These are phyloP conservation scores for Stephania japonica DNA, from an alignment of 164 flowering plant species.

Conservation along the genomic window DNA sequence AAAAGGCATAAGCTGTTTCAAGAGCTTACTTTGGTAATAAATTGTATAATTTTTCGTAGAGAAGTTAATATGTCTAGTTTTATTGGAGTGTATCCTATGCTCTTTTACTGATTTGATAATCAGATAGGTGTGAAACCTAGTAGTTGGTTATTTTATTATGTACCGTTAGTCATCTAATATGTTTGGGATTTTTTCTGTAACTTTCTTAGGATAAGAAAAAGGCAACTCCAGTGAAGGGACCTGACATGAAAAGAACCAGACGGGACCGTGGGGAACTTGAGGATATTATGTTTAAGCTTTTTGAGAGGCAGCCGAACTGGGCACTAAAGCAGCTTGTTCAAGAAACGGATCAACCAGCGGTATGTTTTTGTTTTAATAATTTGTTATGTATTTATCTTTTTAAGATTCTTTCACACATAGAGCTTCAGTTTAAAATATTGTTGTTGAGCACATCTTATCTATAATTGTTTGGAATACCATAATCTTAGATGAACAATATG, in stretches of 20 bases:
- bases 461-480: too few species aligned
- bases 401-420: background rate
- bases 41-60: too few species aligned
- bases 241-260: slow-evolving; percentile 77
- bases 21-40: too few species aligned
- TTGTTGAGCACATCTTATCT: too few species aligned
- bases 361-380: slow-evolving; percentile 20
- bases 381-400: background rate
- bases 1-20: background rate
- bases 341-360: slow-evolving; percentile 90
- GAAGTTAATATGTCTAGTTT: too few species aligned
- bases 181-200: slow-evolving; percentile 10
- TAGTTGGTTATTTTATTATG: background rate
- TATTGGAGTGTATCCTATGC: background rate
- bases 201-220: slow-evolving; percentile 65
- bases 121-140: background rate
- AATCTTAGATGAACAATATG: too few species aligned
- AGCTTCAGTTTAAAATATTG: too few species aligned
- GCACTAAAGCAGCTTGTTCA: slow-evolving; percentile 63
- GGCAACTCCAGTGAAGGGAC: slow-evolving; percentile 37
- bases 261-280: slow-evolving; percentile 81
- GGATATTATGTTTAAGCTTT: slow-evolving; percentile 84
- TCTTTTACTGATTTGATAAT: too few species aligned
- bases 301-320: slow-evolving; percentile 85
- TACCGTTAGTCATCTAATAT: background rate